Conservation (phyloP, 2,329 filamentous ascomycete genomes). For the Claviceps africana region DNA sequence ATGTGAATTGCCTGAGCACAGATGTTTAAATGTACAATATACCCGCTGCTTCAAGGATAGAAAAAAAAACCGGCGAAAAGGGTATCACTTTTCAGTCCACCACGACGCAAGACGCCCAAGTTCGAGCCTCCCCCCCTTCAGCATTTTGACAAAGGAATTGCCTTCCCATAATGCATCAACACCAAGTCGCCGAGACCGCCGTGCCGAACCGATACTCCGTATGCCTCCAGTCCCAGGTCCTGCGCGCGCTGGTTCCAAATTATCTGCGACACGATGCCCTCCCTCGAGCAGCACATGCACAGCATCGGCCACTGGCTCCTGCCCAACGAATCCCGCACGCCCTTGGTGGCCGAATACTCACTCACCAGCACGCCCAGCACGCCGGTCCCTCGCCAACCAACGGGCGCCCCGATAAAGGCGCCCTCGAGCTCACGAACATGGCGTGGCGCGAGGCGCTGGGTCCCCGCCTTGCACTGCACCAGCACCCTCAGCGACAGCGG, state of each 20-base stretch:
- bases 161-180: constrained; percentile 36
- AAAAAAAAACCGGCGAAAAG: neutral
- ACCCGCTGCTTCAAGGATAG: neutral
- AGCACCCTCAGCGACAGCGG: constrained; percentile 29
- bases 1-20: too few relatives aligned
- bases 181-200: constrained; percentile 23
- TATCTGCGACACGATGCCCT: constrained; percentile 51
- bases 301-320: constrained; percentile 57
- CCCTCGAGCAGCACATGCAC: constrained; percentile 46
- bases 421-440: constrained; percentile 67
- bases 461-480: constrained; percentile 56
- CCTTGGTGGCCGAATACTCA: constrained; percentile 58
- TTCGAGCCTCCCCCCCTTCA: neutral
- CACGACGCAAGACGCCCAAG: neutral
- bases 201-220: constrained; percentile 37
- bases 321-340: constrained; percentile 58
- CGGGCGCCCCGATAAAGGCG: constrained; percentile 58
- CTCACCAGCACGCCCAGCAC: constrained; percentile 60
- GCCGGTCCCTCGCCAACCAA: constrained; percentile 51
- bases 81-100: neutral
- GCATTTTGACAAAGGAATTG: constrained; percentile 10
- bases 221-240: constrained; percentile 45
- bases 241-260: constrained; percentile 57
- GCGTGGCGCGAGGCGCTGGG: constrained; percentile 38
- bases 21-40: neutral